Percentiles rank a stretch among this genome's conserved stretches.
These are phyloP conservation scores for Neurospora sp. DNA, from an alignment of 2,329 filamentous ascomycete genomes.

Conservation along the genomic window DNA sequence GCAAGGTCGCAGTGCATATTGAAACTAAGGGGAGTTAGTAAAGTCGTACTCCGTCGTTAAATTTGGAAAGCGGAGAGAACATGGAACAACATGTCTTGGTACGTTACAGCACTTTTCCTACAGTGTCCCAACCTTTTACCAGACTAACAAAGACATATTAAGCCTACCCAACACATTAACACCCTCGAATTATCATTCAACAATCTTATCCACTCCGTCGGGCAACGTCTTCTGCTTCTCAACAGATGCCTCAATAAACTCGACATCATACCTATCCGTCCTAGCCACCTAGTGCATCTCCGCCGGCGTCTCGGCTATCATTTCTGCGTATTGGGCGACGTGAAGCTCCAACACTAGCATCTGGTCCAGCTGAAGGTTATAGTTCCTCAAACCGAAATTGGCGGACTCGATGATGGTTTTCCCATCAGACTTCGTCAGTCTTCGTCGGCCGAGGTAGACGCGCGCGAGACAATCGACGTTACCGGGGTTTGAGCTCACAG, in stretches of 20 bases:
- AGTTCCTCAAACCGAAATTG: constrained; percentile 22
- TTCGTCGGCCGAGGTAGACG: no score
- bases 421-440: no score
- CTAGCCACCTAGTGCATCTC: constrained; percentile 23
- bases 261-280: constrained; percentile 21
- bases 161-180: no score
- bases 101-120: no score
- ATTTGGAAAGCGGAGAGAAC: not conserved
- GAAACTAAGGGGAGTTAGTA: not conserved
- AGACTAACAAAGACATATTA: no score
- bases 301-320: constrained; percentile 20
- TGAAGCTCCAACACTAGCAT: constrained; percentile 17
- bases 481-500: no score
- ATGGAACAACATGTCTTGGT: not conserved
- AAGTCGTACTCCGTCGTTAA: not conserved
- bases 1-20: not conserved
- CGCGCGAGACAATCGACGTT: no score
- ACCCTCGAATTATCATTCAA: no score
- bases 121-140: no score
- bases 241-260: constrained; percentile 12
- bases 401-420: not conserved
- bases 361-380: constrained; percentile 23
- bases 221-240: constrained; percentile 1
- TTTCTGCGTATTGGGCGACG: constrained; percentile 10
- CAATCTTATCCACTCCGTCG: not conserved